Evolutionary conservation across 768 basidiomycete species (phyloP), one percentile per base, ranked within the genome.

Genomic region (Boletus bicolor): DNA sequence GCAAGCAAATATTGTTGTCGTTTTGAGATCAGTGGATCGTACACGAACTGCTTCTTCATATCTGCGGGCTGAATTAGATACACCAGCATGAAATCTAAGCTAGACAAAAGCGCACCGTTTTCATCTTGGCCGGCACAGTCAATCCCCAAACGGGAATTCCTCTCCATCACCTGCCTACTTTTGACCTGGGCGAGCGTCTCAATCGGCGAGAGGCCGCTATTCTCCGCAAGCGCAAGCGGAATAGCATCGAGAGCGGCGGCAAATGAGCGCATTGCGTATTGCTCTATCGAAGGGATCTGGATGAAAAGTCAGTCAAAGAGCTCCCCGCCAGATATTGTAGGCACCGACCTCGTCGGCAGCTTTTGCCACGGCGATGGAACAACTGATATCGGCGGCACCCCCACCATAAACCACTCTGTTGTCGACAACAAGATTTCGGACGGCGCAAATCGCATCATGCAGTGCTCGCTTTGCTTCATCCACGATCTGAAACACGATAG

Each of bases 181-280:
- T 94, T 95, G 51, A 99, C 89, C 55, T 94, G 89, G 2, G 97
- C 86, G n/a, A 99, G 81, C 6, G 94, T 97, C 74, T 96, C 94
- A 57, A 99, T 99, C 11, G 97, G 97, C 14, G 91, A 87, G 43
- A 98, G 73, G 51, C 97, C 97, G 57, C 93, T 96, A 79, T 99
- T 99, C 74, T 99, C 97, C 14, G 97, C 97, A 11, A 99, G 80
- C 5, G 97, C 97, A 12, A 99, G 82, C 4, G 97, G 97, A 47
- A 98, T 76, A n/a, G 93, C 82, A 65, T 99, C 97, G 8, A 99
- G 78, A 14, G 97, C 96, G 35, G 91, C 90, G 4, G 97, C 82
- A 71, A 98, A 99, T n/a, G 97, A 95, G 47, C 96, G 88, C 95
- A 99, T 98, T 3, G 97, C 97, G 68, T 99, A 99, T 78, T 99